These are phyloP conservation scores for Suillus clintonianus DNA, from an alignment of 768 basidiomycete genomes.

Conservation along the genomic window DNA sequence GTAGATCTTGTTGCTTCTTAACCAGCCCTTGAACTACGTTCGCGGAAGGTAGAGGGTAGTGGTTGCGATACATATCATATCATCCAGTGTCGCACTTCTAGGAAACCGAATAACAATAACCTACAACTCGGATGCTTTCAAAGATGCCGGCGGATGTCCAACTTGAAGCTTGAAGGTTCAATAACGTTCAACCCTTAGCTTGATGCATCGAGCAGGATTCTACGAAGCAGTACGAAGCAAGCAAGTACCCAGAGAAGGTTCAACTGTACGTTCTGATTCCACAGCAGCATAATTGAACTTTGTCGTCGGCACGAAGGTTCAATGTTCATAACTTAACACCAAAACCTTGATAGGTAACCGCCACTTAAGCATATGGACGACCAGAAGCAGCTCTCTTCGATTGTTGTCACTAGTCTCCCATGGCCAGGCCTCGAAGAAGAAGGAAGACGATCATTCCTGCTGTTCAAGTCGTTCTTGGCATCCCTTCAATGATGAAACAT, in stretches of 20 bases:
- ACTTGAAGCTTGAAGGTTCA: neutral
- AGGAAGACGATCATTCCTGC: neutral
- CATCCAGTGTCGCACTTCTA: neutral
- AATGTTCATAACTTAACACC: neutral
- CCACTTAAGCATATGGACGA: neutral
- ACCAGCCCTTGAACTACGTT: neutral
- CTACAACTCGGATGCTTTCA: neutral
- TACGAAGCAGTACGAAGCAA: neutral
- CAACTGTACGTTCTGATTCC: neutral
- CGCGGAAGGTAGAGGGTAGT: neutral
- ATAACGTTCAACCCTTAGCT: too few relatives aligned
- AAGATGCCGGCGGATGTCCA: neutral
- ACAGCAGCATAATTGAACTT: neutral
- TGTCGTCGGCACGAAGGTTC: neutral
- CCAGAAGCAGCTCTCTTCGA: neutral
- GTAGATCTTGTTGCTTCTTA: constrained; percentile 1
- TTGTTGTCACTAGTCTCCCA: neutral
- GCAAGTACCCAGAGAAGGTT: neutral
- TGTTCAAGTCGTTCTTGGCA: neutral
- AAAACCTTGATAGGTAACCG: neutral
- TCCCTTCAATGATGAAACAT: neutral
- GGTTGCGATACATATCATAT: neutral
- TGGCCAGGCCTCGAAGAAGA: neutral
- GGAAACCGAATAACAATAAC: neutral
- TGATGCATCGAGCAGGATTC: neutral